These are phyloP conservation scores for Gracilaria vermiculophylla DNA, from an alignment of 23 red algal species.

Conservation along the genomic window DNA sequence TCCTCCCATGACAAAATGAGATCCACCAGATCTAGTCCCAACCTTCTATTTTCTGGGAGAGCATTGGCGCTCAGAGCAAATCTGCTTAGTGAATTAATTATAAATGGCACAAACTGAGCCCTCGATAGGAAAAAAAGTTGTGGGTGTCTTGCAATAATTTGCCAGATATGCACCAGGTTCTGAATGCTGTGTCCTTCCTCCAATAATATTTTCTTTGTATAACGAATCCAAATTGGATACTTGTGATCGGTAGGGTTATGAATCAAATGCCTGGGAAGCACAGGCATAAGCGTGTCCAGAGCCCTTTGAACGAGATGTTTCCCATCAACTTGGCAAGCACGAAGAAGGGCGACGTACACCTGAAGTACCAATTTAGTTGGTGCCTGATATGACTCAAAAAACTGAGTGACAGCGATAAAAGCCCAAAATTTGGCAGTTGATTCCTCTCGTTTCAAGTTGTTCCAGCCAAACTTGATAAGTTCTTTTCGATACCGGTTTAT, in stretches of 20 bases:
- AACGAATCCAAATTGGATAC: conserved; percentile 87
- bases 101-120: conserved; percentile 85
- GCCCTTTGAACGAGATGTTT: conserved; percentile 76
- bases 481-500: conserved; percentile 84
- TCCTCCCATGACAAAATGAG: conserved; percentile 88
- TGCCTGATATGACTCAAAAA: conserved; percentile 95
- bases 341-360: conserved; percentile 95
- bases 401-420: conserved; percentile 90
- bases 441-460: conserved; percentile 96
- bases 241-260: conserved; percentile 71
- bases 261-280: conserved; percentile 68
- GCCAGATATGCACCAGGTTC: conserved; percentile 92
- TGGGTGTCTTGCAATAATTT: conserved; percentile 77
- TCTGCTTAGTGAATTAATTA: conserved; percentile 70
- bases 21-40: conserved; percentile 81
- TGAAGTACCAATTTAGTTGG: conserved; percentile 93
- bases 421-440: conserved; percentile 96
- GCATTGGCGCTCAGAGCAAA: conserved; percentile 62
- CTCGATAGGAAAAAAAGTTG: conserved; percentile 76
- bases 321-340: conserved; percentile 80
- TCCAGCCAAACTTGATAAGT: conserved; percentile 98
- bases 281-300: conserved; percentile 81
- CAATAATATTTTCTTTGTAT: conserved; percentile 88
- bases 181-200: conserved; percentile 87
- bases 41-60: conserved; percentile 75